Conservation (phyloP, 2,329 filamentous ascomycete species). For the Conoideocrella luteorostrata region DNA sequence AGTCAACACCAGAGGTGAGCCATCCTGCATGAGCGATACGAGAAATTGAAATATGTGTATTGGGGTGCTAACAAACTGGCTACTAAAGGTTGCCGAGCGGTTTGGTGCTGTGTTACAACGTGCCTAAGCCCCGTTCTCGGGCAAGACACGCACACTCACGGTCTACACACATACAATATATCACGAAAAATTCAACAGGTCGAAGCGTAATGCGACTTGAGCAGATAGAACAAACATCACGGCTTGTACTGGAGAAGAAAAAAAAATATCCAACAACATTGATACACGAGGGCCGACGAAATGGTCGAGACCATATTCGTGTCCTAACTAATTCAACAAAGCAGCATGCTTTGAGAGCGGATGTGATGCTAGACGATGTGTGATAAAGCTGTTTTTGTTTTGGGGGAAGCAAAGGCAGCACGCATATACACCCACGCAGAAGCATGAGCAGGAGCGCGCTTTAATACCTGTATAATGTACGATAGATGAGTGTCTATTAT, state of each 20-base stretch:
- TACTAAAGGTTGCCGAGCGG: conserved; percentile 29
- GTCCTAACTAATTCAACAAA: neutral
- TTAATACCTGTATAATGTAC: conserved; percentile 33
- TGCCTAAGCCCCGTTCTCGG: conserved; percentile 15
- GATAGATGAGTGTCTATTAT: conserved; percentile 22
- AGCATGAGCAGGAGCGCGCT: conserved; percentile 14
- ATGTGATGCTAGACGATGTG: conserved; percentile 7
- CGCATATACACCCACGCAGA: neutral
- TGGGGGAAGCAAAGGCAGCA: conserved; percentile 17
- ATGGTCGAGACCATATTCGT: neutral
- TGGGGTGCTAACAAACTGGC: conserved; percentile 7
- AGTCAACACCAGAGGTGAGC: conserved; percentile 76
- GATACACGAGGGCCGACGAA: neutral
- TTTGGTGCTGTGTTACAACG: conserved; percentile 30
- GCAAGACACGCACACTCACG: neutral
- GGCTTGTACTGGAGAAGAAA: neutral
- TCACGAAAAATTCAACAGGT: neutral
- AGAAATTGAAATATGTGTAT: no score
- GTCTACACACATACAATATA: neutral
- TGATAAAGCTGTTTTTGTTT: conserved; percentile 14
- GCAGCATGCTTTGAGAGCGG: conserved; percentile 11
- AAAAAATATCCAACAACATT: neutral
- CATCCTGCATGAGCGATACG: neutral
- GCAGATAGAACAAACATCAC: no score
- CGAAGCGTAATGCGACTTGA: no score